Evolutionary conservation across 257 asterid genomes (phyloP).

Genomic region (Mitragyna speciosa): DNA sequence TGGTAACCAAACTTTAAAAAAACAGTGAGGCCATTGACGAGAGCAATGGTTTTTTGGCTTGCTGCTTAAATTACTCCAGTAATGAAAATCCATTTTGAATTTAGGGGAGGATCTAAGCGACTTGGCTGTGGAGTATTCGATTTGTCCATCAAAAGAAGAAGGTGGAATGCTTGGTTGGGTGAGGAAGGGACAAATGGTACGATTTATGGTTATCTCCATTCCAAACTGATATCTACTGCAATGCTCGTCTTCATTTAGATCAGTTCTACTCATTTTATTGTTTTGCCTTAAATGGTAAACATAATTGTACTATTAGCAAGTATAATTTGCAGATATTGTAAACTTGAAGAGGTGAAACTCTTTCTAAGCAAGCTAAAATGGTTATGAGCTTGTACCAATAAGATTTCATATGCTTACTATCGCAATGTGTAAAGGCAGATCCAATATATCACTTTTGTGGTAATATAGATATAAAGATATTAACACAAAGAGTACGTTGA

Average conservation of each 20-base stretch:
- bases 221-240: too few species aligned
- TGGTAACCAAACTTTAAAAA: background rate
- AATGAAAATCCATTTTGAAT: conserved; percentile 31
- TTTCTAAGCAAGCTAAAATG: background rate
- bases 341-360: background rate
- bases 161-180: conserved; percentile 99
- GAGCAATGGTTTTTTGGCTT: background rate
- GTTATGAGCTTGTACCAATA: background rate
- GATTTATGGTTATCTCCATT: conserved; percentile 27
- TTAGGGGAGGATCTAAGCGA: conserved; percentile 96
- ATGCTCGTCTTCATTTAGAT: background rate
- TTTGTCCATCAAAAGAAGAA: conserved; percentile 91
- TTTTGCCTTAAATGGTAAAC: background rate
- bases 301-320: background rate
- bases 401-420: background rate
- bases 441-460: background rate
- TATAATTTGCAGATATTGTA: background rate
- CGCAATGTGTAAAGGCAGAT: background rate
- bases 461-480: too few species aligned
- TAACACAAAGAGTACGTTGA: background rate
- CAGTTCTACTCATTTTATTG: background rate
- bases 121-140: conserved; percentile 83
- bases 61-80: conserved; percentile 14
- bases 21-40: background rate
- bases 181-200: conserved; percentile 95